Conservation (phyloP, 1,284 basidiomycete genomes). For the Garcileccinum viscosum region DNA sequence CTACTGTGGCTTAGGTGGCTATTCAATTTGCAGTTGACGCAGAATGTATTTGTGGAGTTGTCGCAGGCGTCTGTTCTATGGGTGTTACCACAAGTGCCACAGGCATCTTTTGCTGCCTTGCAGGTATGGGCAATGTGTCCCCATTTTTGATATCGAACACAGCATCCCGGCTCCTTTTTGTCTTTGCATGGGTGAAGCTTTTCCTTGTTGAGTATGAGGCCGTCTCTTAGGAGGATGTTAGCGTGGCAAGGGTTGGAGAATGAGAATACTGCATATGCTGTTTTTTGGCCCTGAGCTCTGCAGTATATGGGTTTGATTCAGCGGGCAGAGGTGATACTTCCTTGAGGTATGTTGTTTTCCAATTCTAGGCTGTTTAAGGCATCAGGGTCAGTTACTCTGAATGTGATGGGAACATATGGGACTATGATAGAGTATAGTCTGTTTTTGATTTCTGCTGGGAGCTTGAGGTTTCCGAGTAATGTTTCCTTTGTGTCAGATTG, state of each 20-base stretch:
- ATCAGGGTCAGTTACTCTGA: too few species aligned
- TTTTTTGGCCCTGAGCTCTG: background rate
- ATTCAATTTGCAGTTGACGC: background rate
- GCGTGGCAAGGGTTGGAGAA: background rate
- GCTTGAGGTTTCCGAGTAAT: too few species aligned
- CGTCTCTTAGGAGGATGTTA: background rate
- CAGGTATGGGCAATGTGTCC: background rate
- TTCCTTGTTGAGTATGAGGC: background rate
- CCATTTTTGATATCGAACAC: background rate
- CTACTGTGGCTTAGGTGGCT: background rate
- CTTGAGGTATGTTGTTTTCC: too few species aligned
- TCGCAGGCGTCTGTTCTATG: background rate
- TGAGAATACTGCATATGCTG: background rate
- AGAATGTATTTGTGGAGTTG: background rate
- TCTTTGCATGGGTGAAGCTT: background rate
- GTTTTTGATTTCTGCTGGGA: too few species aligned
- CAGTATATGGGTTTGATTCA: background rate
- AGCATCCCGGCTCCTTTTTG: background rate
- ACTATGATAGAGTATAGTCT: too few species aligned
- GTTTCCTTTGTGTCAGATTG: too few species aligned
- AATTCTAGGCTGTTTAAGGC: too few species aligned
- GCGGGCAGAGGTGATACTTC: fast-evolving
- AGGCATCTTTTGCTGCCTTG: background rate
- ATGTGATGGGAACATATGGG: too few species aligned
- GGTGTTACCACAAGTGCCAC: background rate